Evolutionary conservation across 2,329 filamentous ascomycete species (phyloP).

Genomic region (Corynespora cassiicola): DNA sequence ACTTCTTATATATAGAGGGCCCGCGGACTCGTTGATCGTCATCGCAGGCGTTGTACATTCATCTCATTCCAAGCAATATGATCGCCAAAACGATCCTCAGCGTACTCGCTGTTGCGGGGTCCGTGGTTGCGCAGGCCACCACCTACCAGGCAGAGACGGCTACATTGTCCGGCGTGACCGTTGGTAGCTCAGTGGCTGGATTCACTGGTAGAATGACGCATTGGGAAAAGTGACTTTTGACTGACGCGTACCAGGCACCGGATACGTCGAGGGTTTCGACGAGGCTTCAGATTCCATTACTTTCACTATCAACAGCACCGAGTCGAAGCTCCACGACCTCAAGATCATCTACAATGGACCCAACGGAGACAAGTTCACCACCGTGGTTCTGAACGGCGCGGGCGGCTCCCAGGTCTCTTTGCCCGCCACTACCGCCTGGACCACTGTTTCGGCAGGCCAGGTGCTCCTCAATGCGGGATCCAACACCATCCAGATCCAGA

Average conservation of each 20-base stretch:
- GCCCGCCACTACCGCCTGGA: conserved; percentile 47
- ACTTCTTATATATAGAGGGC: too few species aligned
- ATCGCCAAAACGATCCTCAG: background rate
- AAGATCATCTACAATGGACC: conserved; percentile 53
- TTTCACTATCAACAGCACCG: conserved; percentile 48
- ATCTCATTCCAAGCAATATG: conserved; percentile 1
- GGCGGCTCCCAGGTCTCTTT: conserved; percentile 51
- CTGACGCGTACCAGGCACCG: conserved; percentile 44
- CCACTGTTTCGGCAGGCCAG: conserved; percentile 51
- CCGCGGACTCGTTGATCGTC: too few species aligned
- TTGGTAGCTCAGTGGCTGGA: conserved; percentile 48
- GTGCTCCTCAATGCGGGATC: conserved; percentile 51
- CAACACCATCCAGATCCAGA: conserved; percentile 56
- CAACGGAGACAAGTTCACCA: conserved; percentile 55
- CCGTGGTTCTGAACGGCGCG: conserved; percentile 52
- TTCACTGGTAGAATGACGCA: conserved; percentile 40
- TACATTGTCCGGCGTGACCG: conserved; percentile 48
- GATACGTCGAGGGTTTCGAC: conserved; percentile 58
- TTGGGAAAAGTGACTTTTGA: background rate
- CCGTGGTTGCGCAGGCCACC: conserved; percentile 20
- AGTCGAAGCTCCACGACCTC: conserved; percentile 52
- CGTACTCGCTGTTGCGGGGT: conserved; percentile 4
- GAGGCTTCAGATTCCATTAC: conserved; percentile 51
- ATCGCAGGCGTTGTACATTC: background rate
- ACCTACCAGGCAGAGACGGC: conserved; percentile 52